Conservation (phyloP, 2,329 filamentous ascomycete species). For the Neonectria neomacrospora region DNA sequence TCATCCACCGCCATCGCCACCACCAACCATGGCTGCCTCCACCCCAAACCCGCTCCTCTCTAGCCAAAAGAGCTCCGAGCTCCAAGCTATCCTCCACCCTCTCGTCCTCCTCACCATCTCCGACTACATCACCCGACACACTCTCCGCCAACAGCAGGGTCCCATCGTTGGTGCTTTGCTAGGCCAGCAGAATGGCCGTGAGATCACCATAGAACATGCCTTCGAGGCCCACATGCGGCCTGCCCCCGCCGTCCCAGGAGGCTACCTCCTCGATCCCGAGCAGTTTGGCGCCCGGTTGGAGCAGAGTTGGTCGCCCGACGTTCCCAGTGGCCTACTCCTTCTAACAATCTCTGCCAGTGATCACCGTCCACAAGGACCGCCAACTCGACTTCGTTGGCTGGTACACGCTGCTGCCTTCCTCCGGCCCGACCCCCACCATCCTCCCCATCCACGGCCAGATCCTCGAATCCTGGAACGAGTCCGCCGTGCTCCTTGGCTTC, state of each 20-base stretch:
- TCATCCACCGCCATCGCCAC: not conserved
- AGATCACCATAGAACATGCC: conserved; percentile 91
- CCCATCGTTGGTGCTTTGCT: conserved; percentile 89
- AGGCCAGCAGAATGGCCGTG: conserved; percentile 89
- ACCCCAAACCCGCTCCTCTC: conserved; percentile 70
- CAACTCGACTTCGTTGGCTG: conserved; percentile 89
- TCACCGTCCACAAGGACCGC: conserved; percentile 86
- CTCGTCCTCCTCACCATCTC: conserved; percentile 96
- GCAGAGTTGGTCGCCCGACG: conserved; percentile 72
- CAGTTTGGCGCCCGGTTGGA: conserved; percentile 85
- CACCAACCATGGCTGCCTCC: conserved; percentile 61
- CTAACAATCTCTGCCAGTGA: conserved; percentile 67
- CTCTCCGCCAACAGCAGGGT: conserved; percentile 77
- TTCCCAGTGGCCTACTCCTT: not conserved
- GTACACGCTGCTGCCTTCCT: conserved; percentile 81
- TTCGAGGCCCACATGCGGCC: conserved; percentile 79
- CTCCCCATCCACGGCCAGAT: conserved; percentile 84
- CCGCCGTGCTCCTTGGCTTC: conserved; percentile 87
- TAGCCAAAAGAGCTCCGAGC: conserved; percentile 74
- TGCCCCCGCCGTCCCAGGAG: conserved; percentile 60
- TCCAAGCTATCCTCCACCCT: conserved; percentile 88
- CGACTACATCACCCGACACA: conserved; percentile 94
- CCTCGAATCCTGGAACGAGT: conserved; percentile 81
- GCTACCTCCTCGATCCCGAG: conserved; percentile 70
- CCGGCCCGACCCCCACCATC: conserved; percentile 75